Evolutionary conservation across 2,329 filamentous ascomycete genomes (phyloP).

Genomic region (Waltergamsia citrina): DNA sequence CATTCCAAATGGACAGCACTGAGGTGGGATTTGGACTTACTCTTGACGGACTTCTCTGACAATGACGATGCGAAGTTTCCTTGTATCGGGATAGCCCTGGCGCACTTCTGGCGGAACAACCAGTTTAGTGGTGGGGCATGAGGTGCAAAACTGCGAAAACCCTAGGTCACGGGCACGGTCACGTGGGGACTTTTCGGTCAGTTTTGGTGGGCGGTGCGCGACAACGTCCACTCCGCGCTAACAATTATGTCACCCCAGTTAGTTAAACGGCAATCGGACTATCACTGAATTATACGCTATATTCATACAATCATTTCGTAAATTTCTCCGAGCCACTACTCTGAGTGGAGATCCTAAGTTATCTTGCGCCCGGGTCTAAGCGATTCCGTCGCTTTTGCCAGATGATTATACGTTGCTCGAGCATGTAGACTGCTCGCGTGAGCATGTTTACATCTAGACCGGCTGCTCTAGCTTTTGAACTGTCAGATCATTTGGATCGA

Average conservation of each 20-base stretch:
- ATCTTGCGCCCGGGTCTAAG: neutral
- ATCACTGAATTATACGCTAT: too few relatives aligned
- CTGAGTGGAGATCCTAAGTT: too few relatives aligned
- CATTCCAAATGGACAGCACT: neutral
- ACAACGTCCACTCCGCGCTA: neutral
- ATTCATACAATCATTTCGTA: too few relatives aligned
- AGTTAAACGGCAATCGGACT: too few relatives aligned
- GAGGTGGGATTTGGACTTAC: slow-evolving; percentile 32
- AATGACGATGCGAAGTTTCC: slow-evolving; percentile 30
- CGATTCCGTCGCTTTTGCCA: slow-evolving; percentile 18
- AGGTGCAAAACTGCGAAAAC: slow-evolving; percentile 19
- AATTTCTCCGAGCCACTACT: too few relatives aligned
- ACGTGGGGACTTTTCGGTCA: neutral
- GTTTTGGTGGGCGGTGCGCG: too few relatives aligned
- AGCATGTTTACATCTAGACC: slow-evolving; percentile 22
- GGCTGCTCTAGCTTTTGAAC: slow-evolving; percentile 14
- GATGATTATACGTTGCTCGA: slow-evolving; percentile 22
- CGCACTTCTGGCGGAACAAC: slow-evolving; percentile 21
- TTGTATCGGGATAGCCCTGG: slow-evolving; percentile 9
- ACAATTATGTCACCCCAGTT: neutral
- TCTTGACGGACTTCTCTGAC: slow-evolving; percentile 47
- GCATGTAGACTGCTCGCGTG: slow-evolving; percentile 25
- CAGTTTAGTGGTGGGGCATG: slow-evolving; percentile 32
- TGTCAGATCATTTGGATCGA: slow-evolving; percentile 3
- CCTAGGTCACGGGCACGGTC: slow-evolving; percentile 18